Conservation (phyloP, 352 stramenopile genomes). For the Discostella stelligera region DNA sequence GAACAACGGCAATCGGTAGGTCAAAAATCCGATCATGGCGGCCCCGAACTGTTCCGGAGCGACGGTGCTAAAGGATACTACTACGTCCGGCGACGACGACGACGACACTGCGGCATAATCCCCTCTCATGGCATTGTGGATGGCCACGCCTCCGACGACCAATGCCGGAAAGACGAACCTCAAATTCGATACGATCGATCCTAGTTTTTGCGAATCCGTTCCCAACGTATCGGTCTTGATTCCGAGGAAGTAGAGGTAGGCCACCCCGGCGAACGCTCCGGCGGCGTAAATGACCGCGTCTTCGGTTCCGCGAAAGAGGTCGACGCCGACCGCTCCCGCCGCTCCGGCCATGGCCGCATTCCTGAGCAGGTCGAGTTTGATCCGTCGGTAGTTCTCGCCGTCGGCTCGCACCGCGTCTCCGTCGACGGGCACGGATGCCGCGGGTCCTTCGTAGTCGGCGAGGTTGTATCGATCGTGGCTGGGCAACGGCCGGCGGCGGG, state of each 20-base stretch:
- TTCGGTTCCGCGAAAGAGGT: constrained; percentile 53
- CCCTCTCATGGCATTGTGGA: constrained; percentile 57
- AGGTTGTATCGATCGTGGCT: constrained; percentile 27
- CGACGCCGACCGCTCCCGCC: constrained; percentile 46
- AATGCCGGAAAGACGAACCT: constrained; percentile 67
- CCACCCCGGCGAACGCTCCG: constrained; percentile 52
- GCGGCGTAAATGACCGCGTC: constrained; percentile 59
- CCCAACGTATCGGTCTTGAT: constrained; percentile 76
- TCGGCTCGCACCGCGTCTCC: constrained; percentile 49
- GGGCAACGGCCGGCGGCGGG: constrained; percentile 12
- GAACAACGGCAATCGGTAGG: constrained; percentile 74
- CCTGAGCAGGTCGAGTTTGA: constrained; percentile 61
- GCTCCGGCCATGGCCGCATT: constrained; percentile 54
- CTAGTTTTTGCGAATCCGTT: constrained; percentile 42
- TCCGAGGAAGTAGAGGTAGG: constrained; percentile 68
- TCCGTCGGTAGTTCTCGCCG: constrained; percentile 44
- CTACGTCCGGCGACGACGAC: no score
- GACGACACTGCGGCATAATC: constrained; percentile 30
- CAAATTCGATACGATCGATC: constrained; percentile 62
- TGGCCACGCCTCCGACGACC: constrained; percentile 55
- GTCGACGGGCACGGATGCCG: constrained; percentile 36
- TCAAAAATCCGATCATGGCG: constrained; percentile 73
- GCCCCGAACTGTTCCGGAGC: constrained; percentile 69
- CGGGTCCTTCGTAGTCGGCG: constrained; percentile 31
- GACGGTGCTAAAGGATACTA: constrained; percentile 55